Evolutionary conservation across 163 green algal species (phyloP).

Genomic region (Scenedesmus sp.): DNA sequence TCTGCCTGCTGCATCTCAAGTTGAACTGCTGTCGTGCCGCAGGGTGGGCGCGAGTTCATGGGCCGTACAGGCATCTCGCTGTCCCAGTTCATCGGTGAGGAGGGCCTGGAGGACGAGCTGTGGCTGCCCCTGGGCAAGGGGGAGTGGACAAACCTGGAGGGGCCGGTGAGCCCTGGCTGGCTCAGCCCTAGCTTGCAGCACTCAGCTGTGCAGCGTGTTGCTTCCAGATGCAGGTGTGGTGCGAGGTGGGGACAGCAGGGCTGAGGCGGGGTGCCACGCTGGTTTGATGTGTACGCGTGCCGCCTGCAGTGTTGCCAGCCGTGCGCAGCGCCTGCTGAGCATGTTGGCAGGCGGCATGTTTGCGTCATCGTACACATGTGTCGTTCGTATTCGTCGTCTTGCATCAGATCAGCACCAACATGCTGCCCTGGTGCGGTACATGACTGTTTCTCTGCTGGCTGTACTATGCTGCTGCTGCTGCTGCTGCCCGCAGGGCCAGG

Average conservation of each 20-base stretch:
- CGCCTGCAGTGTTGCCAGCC: not conserved
- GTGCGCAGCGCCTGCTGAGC: not conserved
- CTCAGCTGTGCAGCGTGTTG: not conserved
- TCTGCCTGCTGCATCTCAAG: not conserved
- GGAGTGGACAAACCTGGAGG: conserved; percentile 53
- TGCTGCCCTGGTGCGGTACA: no score
- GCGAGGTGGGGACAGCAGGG: not conserved
- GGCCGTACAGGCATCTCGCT: conserved; percentile 24
- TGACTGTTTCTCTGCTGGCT: not conserved
- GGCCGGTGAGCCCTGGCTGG: conserved; percentile 50
- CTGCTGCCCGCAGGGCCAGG: conserved; percentile 46
- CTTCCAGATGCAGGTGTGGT: not conserved
- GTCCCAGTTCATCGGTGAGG: conserved; percentile 50
- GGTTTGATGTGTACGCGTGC: not conserved
- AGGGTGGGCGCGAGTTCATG: conserved; percentile 54
- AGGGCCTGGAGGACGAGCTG: conserved; percentile 54
- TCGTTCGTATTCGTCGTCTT: no score
- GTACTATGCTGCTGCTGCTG: conserved; percentile 5
- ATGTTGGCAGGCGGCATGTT: not conserved
- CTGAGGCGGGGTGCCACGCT: not conserved
- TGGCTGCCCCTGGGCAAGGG: conserved; percentile 53
- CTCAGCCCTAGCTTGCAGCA: no score
- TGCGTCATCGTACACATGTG: no score
- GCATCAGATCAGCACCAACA: no score
- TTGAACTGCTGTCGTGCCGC: not conserved